Conservation (phyloP, 2,329 filamentous ascomycete genomes). For the Immersiporthe knoxdaviesiana region DNA sequence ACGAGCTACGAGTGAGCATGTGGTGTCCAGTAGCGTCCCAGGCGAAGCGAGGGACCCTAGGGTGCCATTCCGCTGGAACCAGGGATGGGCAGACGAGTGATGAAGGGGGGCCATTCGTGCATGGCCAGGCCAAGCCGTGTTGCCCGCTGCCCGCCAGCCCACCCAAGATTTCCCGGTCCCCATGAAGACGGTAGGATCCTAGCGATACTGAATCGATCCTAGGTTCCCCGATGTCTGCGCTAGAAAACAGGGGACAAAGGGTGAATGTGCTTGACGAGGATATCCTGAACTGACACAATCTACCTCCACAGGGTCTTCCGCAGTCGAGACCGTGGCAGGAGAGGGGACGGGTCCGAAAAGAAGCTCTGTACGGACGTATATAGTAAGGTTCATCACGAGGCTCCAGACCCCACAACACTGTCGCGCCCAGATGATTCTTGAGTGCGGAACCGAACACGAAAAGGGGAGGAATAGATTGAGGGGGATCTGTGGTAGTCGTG, state of each 20-base stretch:
- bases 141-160: not conserved
- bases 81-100: slow-evolving; percentile 5
- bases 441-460: slow-evolving; percentile 20
- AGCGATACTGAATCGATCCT: not conserved
- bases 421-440: not conserved
- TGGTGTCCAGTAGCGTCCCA: not conserved
- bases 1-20: slow-evolving; percentile 12
- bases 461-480: not conserved
- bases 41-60: slow-evolving; percentile 16
- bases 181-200: not conserved
- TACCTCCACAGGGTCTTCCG: not conserved
- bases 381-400: not conserved
- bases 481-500: slow-evolving; percentile 1
- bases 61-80: slow-evolving; percentile 7
- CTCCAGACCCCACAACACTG: not conserved
- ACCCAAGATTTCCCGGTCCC: not conserved
- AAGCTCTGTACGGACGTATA: no score
- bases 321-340: not conserved
- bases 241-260: not conserved
- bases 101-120: slow-evolving; percentile 5
- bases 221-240: not conserved
- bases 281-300: not conserved
- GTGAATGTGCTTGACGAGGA: not conserved
- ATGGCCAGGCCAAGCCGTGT: not conserved
- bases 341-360: not conserved